Conservation (phyloP, 768 basidiomycete genomes). For the Asterophora parasitica region DNA sequence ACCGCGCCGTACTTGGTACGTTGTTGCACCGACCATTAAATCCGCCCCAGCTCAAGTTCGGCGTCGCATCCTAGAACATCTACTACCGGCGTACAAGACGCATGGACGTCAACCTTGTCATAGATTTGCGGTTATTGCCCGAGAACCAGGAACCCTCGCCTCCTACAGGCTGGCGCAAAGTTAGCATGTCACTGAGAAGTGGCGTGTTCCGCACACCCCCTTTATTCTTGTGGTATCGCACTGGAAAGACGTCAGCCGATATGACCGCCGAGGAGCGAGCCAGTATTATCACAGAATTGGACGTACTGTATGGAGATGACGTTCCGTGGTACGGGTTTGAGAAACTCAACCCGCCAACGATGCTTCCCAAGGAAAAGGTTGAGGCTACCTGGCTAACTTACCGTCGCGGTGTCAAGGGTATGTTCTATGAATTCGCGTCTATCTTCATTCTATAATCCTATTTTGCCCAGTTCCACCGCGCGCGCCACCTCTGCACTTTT, state of each 20-base stretch:
- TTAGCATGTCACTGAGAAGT: conserved; percentile 54
- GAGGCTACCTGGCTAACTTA: conserved; percentile 63
- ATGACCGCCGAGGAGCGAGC: conserved; percentile 55
- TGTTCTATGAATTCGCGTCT: conserved; percentile 19
- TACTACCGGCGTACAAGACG: conserved; percentile 86
- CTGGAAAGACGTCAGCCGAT: conserved; percentile 57
- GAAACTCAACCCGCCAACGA: conserved; percentile 58
- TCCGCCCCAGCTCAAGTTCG: not conserved
- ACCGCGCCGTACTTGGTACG: conserved; percentile 56
- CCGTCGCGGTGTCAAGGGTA: conserved; percentile 72
- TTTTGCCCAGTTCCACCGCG: conserved; percentile 53
- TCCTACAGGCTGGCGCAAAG: conserved; percentile 59
- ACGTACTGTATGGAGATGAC: conserved; percentile 83
- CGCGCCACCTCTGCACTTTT: conserved; percentile 80
- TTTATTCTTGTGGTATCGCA: conserved; percentile 75
- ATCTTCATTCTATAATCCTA: conserved; percentile 1
- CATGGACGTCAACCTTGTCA: conserved; percentile 75
- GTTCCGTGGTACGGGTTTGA: conserved; percentile 86
- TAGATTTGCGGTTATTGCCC: conserved; percentile 62
- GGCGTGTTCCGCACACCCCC: conserved; percentile 55
- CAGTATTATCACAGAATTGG: conserved; percentile 85
- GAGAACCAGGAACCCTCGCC: conserved; percentile 47
- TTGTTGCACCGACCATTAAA: not conserved
- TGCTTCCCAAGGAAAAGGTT: conserved; percentile 32
- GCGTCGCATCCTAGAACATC: conserved; percentile 39